Evolutionary conservation across 192 early-diverging fungal species (phyloP), one percentile per base, ranked within the genome.

Genomic region (Paraglomus occultum): DNA sequence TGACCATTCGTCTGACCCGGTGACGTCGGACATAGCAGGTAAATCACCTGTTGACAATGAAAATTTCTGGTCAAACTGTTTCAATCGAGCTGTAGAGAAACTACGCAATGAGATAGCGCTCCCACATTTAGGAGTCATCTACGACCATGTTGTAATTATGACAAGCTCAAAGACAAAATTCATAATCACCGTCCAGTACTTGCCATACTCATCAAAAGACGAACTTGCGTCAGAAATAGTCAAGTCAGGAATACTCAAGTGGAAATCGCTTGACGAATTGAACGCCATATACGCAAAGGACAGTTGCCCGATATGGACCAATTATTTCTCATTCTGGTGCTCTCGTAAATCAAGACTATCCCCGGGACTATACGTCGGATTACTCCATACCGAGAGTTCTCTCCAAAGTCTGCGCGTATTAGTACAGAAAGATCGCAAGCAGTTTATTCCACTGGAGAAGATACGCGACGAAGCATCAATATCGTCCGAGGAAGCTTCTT

Each of bases 331-430:
- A 40, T 59, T 59, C 47, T 70, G 67, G 67, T 70, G 67, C 23
- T 66, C 51, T 11, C 14, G 71, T 71, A 73, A 77, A 47, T 65
- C 79, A 31, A 77, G 70, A n/a, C 73, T 74, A 44, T 73, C 76
- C 1, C 68, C 79, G 17, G 81, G 81, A 5, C 68, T 83, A 5
- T 83, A 83, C 50, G 48, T 83, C 39, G 81, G 79, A 47, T 40
- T 83, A 11, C 77, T 80, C 53, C 75, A 83, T 44, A 76, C 77
- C 0, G 79, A 83, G 58, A 80, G 81, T 39, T 78, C 76, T 18
- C 73, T 78, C 60, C 53, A 71, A 17, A 77, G 78, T 15, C 44
- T 83, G 17, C 70, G 76, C 49, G 76, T 83, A 22, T 60, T 83
- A 5, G 78, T 83, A 6, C 76, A 76, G 5, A 71, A 69, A 15